Base-by-base conservation (phyloP, 2,329 filamentous ascomycete genomes). In the Leptographium flavum region DNA sequence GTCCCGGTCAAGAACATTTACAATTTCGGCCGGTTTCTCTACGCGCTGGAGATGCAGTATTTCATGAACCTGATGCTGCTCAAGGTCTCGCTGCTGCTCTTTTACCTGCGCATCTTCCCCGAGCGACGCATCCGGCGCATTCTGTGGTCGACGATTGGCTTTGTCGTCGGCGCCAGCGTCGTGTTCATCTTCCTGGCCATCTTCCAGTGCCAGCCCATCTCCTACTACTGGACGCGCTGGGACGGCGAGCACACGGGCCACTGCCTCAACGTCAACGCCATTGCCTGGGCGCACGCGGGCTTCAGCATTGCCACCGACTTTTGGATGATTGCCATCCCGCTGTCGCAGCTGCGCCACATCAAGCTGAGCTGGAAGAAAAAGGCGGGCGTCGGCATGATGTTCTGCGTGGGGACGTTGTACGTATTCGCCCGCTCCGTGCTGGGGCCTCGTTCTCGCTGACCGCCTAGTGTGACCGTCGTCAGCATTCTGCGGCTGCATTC, bases 41-140 rank as follows among this genome's bases (percentile, higher is more conserved):
- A 66, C 50, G 52, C 61, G 48, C 57, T 62, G 51, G 49, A 52
- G 17, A 51, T 58, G 45, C 40, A 71, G 17, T 73, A 75, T 54
- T 71, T 74, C 52, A 44, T 57, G 2, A 57, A 65, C 13, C 55
- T 71, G 14, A 58, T 66, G 3, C 55, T 71, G 30, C 60, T 71
- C 10, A 73, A 75, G 50, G 54, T 71, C 6, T 64, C 71, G 0
- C 59, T 78, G 25, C 57, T 76, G 1, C 61, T 70, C 51, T 74
- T 77, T 55, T 76, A 74, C 52, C 57, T 71, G 5, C 65, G 69
- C 42, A 68, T 77, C 43, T 77, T 77, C 49, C 69, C 69, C 0
- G 53, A 56, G 0, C 48, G 43, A 0, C 44, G 36, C 2, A 61
- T 72, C 11, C 60, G 62, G 14, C 57, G 55, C 5, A 42, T 68